phyloP scores from a whole-genome alignment of 495 filamentous ascomycete genomes.

The Aspergillus carlsbadensis region DNA sequence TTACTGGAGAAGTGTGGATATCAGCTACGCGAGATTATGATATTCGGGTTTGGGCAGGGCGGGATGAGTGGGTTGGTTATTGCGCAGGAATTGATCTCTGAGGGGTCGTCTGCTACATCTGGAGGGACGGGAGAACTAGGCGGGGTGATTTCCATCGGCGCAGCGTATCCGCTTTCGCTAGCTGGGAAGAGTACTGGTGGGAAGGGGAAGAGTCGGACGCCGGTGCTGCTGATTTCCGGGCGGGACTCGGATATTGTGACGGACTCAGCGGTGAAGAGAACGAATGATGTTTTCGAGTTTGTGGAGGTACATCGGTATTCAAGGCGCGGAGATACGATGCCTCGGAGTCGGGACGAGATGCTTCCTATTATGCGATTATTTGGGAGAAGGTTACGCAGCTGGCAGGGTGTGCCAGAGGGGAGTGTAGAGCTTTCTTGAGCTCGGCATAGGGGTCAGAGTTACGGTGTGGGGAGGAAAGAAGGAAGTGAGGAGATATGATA shows the following conservation, averaged over 20 bases:
- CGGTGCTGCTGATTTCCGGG: conserved; percentile 71
- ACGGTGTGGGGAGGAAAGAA: neutral
- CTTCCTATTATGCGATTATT: conserved; percentile 92
- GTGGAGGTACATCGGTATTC: conserved; percentile 76
- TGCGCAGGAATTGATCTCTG: conserved; percentile 34
- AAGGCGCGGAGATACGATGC: conserved; percentile 78
- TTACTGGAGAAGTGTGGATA: conserved; percentile 72
- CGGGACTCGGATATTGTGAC: conserved; percentile 61
- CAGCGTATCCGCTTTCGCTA: conserved; percentile 57
- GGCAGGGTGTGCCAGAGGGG: conserved; percentile 58
- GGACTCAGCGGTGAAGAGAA: conserved; percentile 56
- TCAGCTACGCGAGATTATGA: conserved; percentile 61
- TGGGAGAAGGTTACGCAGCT: conserved; percentile 69
- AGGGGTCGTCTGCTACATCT: conserved; percentile 2
- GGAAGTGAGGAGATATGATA: neutral
- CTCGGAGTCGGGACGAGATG: conserved; percentile 80
- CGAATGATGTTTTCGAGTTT: conserved; percentile 67
- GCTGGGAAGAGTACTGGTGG: conserved; percentile 10
- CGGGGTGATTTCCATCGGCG: conserved; percentile 80
- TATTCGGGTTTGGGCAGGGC: conserved; percentile 88
- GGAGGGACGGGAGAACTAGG: conserved; percentile 30
- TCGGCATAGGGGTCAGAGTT: neutral
- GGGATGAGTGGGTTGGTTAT: conserved; percentile 72
- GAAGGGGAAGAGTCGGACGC: conserved; percentile 59
- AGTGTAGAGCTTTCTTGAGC: conserved; percentile 50